A percentile compares a stretch with the other conserved stretches of the same genome.
Conservation (phyloP, 495 filamentous ascomycete species). For the Cladorrhinum samala region DNA sequence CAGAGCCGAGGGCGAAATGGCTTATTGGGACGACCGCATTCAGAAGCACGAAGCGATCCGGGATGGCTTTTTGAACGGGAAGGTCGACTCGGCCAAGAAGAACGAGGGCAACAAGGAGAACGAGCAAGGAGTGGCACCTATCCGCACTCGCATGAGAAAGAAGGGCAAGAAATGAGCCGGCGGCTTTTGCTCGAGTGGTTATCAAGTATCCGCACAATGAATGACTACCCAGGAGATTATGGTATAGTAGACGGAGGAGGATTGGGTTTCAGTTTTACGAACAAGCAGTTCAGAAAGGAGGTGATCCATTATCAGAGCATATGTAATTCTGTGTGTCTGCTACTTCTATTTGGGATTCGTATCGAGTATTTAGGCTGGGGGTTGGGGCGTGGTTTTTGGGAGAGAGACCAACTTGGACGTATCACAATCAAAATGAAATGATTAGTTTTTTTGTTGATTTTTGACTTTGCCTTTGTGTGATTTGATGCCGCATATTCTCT, state of each 20-base stretch:
- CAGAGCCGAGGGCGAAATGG: slow-evolving; percentile 32
- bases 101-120: slow-evolving; percentile 16
- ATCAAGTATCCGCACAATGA: neutral
- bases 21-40: slow-evolving; percentile 17
- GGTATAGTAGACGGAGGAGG: neutral
- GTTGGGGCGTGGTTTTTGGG: neutral
- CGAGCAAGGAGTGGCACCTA: slow-evolving; percentile 14
- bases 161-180: slow-evolving; percentile 19
- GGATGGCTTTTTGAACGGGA: slow-evolving; percentile 10
- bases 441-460: neutral
- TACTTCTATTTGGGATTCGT: neutral
- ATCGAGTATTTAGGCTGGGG: neutral
- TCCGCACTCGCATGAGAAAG: slow-evolving; percentile 24
- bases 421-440: neutral
- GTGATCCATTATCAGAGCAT: neutral
- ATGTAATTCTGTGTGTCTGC: neutral
- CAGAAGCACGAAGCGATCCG: slow-evolving; percentile 25
- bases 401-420: neutral
- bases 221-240: neutral
- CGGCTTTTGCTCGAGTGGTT: neutral
- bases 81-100: slow-evolving; percentile 6
- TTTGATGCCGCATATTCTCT: neutral
- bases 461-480: too few relatives aligned
- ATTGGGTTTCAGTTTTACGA: neutral
- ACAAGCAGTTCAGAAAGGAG: neutral